Base-by-base conservation (phyloP, 108 stramenopile species). In the Skeletonema grethae region DNA sequence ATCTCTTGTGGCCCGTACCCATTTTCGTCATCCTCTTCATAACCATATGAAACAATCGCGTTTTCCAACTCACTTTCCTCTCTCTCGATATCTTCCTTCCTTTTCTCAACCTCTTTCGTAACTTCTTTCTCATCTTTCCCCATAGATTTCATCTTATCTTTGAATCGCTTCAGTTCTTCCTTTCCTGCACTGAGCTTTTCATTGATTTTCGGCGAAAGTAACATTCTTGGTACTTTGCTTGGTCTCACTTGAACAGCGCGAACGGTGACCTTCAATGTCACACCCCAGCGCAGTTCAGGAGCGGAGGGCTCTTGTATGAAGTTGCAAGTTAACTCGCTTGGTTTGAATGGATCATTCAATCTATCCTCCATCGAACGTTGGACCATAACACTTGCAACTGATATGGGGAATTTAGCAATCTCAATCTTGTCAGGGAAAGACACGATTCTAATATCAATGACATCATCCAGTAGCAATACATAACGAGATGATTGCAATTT, bases 171-270 rank as follows among this genome's bases (percentile, higher is more conserved):
- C 11, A 75, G 11, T 29, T 70, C 69, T 1, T 29, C 15, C 16
- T 75, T 34, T 20, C 61, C 12, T 35, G 31, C 22, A 50, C 35
- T 59, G 0, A 75, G 28, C 25, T 69, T 48, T 46, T 62, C 61
- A 6, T 69, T 20, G 20, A 61, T 15, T 25, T 41, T 56, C 5
- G 56, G 74, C 30, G 36, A 22, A 7, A 63, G 56, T 10, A 70
- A 41, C 8, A 76, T 11, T 16, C 45, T 50, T 15, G 79, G 68
- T 16, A 70, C 32, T 28, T 63, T 63, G 34, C 22, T 53, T 7
- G 79, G 79, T 45, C 61, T 77, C 5, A 82, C 80, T 67, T 82
- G 76, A 7, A 77, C 80, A 13, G 76, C 76, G 53, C 80, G 70
- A 15, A 82, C 35, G 31, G 80, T 82, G 29, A 82, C 57, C 30